Base-by-base conservation (phyloP, 176 grass and related monocot species). In the Luzula sylvatica region DNA sequence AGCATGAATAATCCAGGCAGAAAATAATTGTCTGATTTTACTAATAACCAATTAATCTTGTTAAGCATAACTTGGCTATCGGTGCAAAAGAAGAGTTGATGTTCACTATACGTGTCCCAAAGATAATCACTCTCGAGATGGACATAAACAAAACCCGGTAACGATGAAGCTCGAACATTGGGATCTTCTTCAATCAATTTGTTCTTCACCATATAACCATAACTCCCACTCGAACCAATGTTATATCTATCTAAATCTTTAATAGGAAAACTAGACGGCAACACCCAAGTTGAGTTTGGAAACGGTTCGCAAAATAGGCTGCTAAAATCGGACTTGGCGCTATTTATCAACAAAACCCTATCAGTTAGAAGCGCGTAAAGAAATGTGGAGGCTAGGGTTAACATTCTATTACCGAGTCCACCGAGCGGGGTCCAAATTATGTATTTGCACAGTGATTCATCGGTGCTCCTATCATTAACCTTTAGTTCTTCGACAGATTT, bases 31-130 rank as follows among this genome's bases (percentile, higher is more conserved):
- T 89, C 67, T 50, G 68, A 76, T 45, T 56, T 54, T 20, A 73
- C 24, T n/a, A 89, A 67, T 38, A 80, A 23, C 86, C 86, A 89
- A 20, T 60, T 75, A 11, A 89, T 65, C 57, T 67, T 83, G 1
- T 1, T 40, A 2, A 90, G 61, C 52, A 50, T 66, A 7, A 32
- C 26, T 65, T 83, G 86, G 52, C 68, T 57, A 13, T 77, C 56
- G 12, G 66, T 22, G 50, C 86, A 90, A 54, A 59, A 90, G 72
- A 90, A 90, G n/a, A n/a, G n/a, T n/a, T n/a, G n/a, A 8, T 19
- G 46, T 50, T 7, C 38, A 69, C 83, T 75, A 1, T 13, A 38
- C 27, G 42, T 4, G 12, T 25, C 12, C 3, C 32, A 23, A 7
- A 8, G 8, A 32, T n/a, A 18, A 27, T 74, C 72, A 30, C 71